Base-by-base conservation (phyloP, 345 rosid species). In the Hibiscus trionum region DNA sequence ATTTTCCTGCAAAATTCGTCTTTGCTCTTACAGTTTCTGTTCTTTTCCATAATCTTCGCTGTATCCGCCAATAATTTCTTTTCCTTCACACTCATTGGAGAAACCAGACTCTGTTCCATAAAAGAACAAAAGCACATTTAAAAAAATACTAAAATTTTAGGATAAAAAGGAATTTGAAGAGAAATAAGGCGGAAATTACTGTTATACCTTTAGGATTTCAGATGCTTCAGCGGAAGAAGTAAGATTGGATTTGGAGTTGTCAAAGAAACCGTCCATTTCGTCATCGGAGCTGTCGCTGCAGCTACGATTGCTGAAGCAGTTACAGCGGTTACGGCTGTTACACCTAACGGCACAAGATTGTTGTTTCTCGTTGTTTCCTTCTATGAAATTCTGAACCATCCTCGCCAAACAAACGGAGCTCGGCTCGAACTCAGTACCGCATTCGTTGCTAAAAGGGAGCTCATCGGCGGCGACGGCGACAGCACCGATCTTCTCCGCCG, bases 221-320 rank as follows among this genome's bases (percentile, higher is more conserved):
- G 78, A 75, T 49, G 85, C 79, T 66, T 90, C 97, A 11, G 80
- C 72, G 0, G 77, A 75, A 39, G 84, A 82, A 57, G 83, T 44
- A 58, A 29, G 65, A 24, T 33, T 73, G 4, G 52, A 47, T 46
- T 46, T 46, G 31, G 80, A 56, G 70, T 53, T 70, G 9, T 27
- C 53, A 15, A 65, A 73, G 15, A 75, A 78, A 57, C 67, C 70
- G 62, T 89, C 96, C 44, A 74, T 73, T 67, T 90, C 98, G 17
- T 93, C 98, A 12, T 85, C 98, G 1, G 98, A 95, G 76, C 88
- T 82, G 55, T 89, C 93, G 17, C 76, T 84, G 44, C 86, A 82
- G 77, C 77, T 89, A 17, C 95, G 83, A 63, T 82, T 84, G 10
- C 44, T 39, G 80, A 90, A 80, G 70, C 82, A 80, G 37, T 82